These are phyloP conservation scores for Scheffersomyces stambukii DNA, from an alignment of 1,139 yeast species.

Conservation along the genomic window DNA sequence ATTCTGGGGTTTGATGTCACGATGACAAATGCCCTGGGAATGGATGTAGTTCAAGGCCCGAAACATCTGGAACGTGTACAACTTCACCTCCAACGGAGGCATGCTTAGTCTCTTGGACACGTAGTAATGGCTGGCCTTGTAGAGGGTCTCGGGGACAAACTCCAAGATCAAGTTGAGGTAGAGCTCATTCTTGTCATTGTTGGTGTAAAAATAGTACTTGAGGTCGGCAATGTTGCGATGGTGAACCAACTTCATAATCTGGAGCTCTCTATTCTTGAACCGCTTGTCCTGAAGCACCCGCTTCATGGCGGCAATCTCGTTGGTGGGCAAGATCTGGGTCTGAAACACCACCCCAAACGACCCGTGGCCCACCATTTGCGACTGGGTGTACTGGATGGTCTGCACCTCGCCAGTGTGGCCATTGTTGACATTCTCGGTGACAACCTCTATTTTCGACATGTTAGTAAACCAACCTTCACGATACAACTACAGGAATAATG, in stretches of 20 bases:
- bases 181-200: constrained; percentile 72
- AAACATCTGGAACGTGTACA: constrained; percentile 87
- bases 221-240: constrained; percentile 88
- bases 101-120: constrained; percentile 72
- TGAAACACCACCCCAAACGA: constrained; percentile 96
- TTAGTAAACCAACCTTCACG: constrained; percentile 35
- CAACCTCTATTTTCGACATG: constrained; percentile 53
- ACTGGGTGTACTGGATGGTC: constrained; percentile 64
- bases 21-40: constrained; percentile 86
- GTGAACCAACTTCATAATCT: constrained; percentile 85
- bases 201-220: constrained; percentile 84
- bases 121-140: constrained; percentile 81
- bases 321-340: constrained; percentile 71
- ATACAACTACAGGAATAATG: too few relatives aligned
- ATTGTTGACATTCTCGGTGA: constrained; percentile 68
- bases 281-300: constrained; percentile 92
- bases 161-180: constrained; percentile 87
- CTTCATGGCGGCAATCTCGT: constrained; percentile 85
- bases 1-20: constrained; percentile 97
- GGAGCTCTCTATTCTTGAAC: constrained; percentile 93
- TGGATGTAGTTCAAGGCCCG: constrained; percentile 91
- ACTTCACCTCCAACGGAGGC: constrained; percentile 88
- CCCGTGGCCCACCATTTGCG: constrained; percentile 93
- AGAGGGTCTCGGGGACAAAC: constrained; percentile 90
- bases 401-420: constrained; percentile 66